A percentile compares a stretch with the other conserved stretches of the same genome.
Evolutionary conservation across 805 yeast species (phyloP).

Genomic region (Lipomyces spencermartinsiae): DNA sequence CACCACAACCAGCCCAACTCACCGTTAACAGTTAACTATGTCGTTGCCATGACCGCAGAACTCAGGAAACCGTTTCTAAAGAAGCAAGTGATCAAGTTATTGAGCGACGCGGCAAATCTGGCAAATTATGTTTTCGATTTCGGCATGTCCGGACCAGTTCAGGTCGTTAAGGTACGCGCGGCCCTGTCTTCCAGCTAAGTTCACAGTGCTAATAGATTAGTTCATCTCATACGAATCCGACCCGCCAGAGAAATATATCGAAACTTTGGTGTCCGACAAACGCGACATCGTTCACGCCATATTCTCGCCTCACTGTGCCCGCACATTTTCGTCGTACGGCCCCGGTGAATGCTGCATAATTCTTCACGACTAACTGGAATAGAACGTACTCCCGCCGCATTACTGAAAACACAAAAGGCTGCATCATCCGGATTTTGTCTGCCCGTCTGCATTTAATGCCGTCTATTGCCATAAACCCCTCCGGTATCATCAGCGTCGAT

Average conservation of each 20-base stretch:
- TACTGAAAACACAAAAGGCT: conserved; percentile 18
- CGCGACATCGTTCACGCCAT: conserved; percentile 13
- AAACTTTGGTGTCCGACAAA: conserved; percentile 18
- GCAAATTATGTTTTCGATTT: conserved; percentile 6
- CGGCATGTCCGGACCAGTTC: conserved; percentile 7
- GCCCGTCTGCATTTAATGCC: conserved; percentile 24
- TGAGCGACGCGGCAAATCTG: not conserved
- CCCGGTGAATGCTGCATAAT: not conserved
- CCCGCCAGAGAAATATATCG: conserved; percentile 18
- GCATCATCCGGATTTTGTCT: conserved; percentile 10
- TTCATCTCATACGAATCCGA: conserved; percentile 12
- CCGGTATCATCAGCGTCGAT: conserved; percentile 11
- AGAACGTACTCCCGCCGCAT: conserved; percentile 17
- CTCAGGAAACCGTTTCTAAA: conserved; percentile 22
- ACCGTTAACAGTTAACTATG: not conserved
- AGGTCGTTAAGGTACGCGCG: conserved; percentile 20
- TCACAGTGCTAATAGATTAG: conserved; percentile 6
- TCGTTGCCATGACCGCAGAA: conserved; percentile 20
- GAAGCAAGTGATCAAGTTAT: conserved; percentile 8
- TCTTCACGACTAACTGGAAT: not conserved
- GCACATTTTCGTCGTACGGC: not conserved
- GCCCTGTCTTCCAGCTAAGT: not conserved
- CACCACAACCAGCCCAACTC: too few relatives aligned
- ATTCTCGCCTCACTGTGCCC: conserved; percentile 19
- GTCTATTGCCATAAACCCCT: conserved; percentile 11